Conservation (phyloP, 2,329 filamentous ascomycete species). For the Sporothrix euskadiensis region DNA sequence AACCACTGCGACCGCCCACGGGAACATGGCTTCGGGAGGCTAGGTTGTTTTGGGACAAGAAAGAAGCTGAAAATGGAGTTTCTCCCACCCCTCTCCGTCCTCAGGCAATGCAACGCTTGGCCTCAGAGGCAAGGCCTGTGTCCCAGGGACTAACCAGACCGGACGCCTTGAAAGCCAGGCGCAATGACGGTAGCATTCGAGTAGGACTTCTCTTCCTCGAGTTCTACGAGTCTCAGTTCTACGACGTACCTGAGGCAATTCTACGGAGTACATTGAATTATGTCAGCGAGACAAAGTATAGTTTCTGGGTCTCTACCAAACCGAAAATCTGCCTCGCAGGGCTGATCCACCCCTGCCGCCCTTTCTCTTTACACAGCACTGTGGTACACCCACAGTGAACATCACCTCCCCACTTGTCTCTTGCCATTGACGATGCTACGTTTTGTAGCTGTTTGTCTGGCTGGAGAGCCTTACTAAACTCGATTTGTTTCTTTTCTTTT, state of each 20-base stretch:
- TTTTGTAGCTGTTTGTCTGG: background rate
- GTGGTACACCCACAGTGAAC: background rate
- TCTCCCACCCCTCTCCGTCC: background rate
- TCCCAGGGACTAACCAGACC: background rate
- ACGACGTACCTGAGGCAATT: background rate
- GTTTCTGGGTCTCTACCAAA: background rate
- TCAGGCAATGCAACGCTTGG: background rate
- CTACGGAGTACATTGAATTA: background rate
- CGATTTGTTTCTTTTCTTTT: background rate
- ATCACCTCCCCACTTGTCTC: background rate
- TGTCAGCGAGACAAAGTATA: background rate
- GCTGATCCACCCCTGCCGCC: slow-evolving; percentile 13
- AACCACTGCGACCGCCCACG: background rate
- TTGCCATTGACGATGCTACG: background rate
- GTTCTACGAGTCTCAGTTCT: too few relatives aligned
- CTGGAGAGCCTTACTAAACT: background rate
- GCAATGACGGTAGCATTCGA: background rate
- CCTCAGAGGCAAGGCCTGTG: background rate
- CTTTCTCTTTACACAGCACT: background rate
- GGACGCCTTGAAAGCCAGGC: slow-evolving; percentile 1
- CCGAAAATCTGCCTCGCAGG: slow-evolving; percentile 27
- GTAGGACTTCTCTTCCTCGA: background rate
- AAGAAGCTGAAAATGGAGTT: background rate
- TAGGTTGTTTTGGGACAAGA: background rate
- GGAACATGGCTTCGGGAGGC: background rate